A percentile compares a stretch with the other conserved stretches of the same genome.
These are phyloP conservation scores for Kodamaea ohmeri DNA, from an alignment of 1,139 yeast species.

Conservation along the genomic window DNA sequence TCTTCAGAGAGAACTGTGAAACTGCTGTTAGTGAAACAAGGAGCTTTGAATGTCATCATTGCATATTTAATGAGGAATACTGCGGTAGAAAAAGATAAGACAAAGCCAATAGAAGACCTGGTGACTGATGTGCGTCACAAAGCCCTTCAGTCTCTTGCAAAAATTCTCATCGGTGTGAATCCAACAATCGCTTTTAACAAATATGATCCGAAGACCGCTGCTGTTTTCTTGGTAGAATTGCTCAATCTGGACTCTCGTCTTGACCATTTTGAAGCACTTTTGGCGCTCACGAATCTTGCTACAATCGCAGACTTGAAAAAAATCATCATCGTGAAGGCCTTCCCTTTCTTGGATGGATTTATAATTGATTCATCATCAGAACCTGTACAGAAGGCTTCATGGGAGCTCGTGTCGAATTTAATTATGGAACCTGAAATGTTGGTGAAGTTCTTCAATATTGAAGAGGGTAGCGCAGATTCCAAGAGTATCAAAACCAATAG, in stretches of 20 bases:
- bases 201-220: slow-evolving; percentile 37
- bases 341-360: slow-evolving; percentile 32
- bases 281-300: slow-evolving; percentile 51
- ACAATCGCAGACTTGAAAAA: slow-evolving; percentile 26
- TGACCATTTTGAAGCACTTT: slow-evolving; percentile 44
- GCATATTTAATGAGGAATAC: slow-evolving; percentile 38
- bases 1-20: slow-evolving; percentile 27
- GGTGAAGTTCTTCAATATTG: slow-evolving; percentile 50
- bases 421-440: slow-evolving; percentile 43
- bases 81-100: slow-evolving; percentile 14
- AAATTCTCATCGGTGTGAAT: slow-evolving; percentile 43
- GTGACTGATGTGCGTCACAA: slow-evolving; percentile 23
- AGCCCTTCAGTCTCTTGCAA: slow-evolving; percentile 40
- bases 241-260: slow-evolving; percentile 35
- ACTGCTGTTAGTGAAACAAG: slow-evolving; percentile 45
- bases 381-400: slow-evolving; percentile 41
- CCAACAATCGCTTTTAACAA: slow-evolving; percentile 40
- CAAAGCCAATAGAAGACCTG: slow-evolving; percentile 4
- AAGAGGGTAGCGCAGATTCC: slow-evolving; percentile 15
- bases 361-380: slow-evolving; percentile 38
- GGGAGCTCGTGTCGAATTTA: slow-evolving; percentile 51
- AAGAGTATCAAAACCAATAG: slow-evolving; percentile 20
- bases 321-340: slow-evolving; percentile 34
- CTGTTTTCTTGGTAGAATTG: slow-evolving; percentile 50
- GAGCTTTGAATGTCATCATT: slow-evolving; percentile 38